Percentiles rank a stretch among this genome's conserved stretches.
Evolutionary conservation across 495 filamentous ascomycete genomes (phyloP).

Genomic region (Aspergillus egyptiacus): DNA sequence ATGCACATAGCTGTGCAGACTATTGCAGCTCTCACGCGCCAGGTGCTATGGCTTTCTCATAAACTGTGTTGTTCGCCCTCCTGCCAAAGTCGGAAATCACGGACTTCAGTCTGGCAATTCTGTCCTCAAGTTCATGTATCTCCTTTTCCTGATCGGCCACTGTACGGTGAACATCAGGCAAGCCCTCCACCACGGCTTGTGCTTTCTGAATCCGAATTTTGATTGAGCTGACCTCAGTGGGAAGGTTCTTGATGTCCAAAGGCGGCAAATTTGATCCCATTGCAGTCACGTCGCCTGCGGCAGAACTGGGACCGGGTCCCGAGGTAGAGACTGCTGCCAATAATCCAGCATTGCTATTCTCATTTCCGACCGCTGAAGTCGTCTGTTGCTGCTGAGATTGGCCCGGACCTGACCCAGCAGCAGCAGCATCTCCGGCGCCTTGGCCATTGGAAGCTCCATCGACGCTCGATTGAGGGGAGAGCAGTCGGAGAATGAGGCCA

Average conservation of each 20-base stretch:
- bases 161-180: slow-evolving; percentile 71
- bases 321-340: slow-evolving; percentile 20
- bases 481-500: slow-evolving; percentile 67
- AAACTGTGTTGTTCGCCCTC: slow-evolving; percentile 19
- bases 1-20: not conserved
- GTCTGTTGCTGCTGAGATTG: slow-evolving; percentile 26
- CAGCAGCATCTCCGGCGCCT: slow-evolving; percentile 22
- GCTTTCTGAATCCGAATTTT: slow-evolving; percentile 78
- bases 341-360: slow-evolving; percentile 14
- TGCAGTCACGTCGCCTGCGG: slow-evolving; percentile 20
- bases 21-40: not conserved
- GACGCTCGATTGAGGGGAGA: slow-evolving; percentile 30
- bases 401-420: slow-evolving; percentile 21
- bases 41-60: slow-evolving; percentile 14
- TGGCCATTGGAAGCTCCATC: slow-evolving; percentile 12
- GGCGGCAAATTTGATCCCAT: slow-evolving; percentile 33
- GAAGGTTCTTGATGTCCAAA: slow-evolving; percentile 72
- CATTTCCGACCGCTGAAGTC: slow-evolving; percentile 12
- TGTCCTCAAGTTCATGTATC: slow-evolving; percentile 67
- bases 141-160: slow-evolving; percentile 74
- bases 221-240: slow-evolving; percentile 63
- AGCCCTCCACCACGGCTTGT: slow-evolving; percentile 53
- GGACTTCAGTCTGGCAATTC: slow-evolving; percentile 52
- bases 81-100: slow-evolving; percentile 45
- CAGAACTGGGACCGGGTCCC: slow-evolving; percentile 12